phyloP scores from a whole-genome alignment of 345 rosid species.

The Noccaea bulbosa region DNA sequence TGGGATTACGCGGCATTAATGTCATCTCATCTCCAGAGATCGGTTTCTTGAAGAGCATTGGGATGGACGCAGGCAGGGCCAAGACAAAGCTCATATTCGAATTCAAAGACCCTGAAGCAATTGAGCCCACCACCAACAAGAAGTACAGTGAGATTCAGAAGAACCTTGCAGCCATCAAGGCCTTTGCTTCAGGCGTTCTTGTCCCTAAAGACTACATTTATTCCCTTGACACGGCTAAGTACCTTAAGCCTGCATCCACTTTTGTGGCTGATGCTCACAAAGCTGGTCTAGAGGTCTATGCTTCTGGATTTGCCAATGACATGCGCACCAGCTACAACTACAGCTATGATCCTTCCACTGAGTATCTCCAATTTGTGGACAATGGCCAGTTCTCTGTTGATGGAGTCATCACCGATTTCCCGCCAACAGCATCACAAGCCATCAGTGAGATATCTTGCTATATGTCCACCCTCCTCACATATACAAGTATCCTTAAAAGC shows the following conservation, averaged over 20 bases:
- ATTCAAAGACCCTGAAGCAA: conserved; percentile 50
- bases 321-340: conserved; percentile 56
- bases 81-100: conserved; percentile 59
- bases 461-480: not conserved
- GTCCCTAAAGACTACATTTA: conserved; percentile 83
- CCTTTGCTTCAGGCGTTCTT: conserved; percentile 71
- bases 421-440: conserved; percentile 74
- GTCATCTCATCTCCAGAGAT: conserved; percentile 81
- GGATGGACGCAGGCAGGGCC: conserved; percentile 47
- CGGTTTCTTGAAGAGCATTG: conserved; percentile 68
- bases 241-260: conserved; percentile 59
- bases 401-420: conserved; percentile 83
- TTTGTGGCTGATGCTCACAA: conserved; percentile 85
- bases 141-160: conserved; percentile 53
- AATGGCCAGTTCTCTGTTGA: conserved; percentile 68
- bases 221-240: conserved; percentile 56
- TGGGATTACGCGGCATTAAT: conserved; percentile 25
- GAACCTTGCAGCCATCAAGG: conserved; percentile 61
- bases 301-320: conserved; percentile 84
- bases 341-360: conserved; percentile 68
- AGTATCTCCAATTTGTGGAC: conserved; percentile 68
- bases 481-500: not conserved
- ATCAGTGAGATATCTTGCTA: conserved; percentile 52
- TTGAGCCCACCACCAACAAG: conserved; percentile 74
- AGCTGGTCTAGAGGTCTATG: conserved; percentile 69